phyloP scores from a whole-genome alignment of 768 basidiomycete genomes.

The Aureoboletus auriporus region DNA sequence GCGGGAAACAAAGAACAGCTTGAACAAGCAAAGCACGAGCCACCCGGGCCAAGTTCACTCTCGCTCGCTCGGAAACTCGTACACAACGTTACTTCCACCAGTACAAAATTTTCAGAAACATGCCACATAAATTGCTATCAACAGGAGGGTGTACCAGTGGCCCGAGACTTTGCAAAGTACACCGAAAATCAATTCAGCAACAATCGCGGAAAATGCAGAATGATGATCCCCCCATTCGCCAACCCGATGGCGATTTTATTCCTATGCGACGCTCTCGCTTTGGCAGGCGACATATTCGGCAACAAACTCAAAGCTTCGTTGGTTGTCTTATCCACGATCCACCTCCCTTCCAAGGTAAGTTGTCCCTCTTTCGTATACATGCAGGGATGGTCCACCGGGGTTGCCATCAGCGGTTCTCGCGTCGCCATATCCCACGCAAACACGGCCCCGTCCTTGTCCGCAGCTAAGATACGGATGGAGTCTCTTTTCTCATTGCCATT shows the following conservation, averaged over 20 bases:
- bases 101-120: too few species aligned
- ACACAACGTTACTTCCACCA: too few species aligned
- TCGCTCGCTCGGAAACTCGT: too few species aligned
- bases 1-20: too few species aligned
- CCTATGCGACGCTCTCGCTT: conserved; percentile 17
- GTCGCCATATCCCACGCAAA: conserved; percentile 27
- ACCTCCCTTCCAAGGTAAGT: conserved; percentile 18
- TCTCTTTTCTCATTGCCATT: neutral
- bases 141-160: too few species aligned
- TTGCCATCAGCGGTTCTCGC: conserved; percentile 14
- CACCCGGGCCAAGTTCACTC: too few species aligned
- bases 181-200: neutral
- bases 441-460: conserved; percentile 18
- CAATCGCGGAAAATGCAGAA: conserved; percentile 21
- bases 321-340: conserved; percentile 23
- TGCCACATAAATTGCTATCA: too few species aligned
- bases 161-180: too few species aligned
- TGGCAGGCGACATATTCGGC: conserved; percentile 29
- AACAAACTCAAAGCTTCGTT: conserved; percentile 13
- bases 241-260: conserved; percentile 24
- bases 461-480: conserved; percentile 19
- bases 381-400: conserved; percentile 17
- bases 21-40: too few species aligned
- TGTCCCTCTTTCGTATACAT: conserved; percentile 3
- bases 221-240: conserved; percentile 27